Evolutionary conservation across 164 flowering plant genomes (phyloP), one percentile per base, ranked within the genome.

Genomic region (Aristolochia fimbriata): DNA sequence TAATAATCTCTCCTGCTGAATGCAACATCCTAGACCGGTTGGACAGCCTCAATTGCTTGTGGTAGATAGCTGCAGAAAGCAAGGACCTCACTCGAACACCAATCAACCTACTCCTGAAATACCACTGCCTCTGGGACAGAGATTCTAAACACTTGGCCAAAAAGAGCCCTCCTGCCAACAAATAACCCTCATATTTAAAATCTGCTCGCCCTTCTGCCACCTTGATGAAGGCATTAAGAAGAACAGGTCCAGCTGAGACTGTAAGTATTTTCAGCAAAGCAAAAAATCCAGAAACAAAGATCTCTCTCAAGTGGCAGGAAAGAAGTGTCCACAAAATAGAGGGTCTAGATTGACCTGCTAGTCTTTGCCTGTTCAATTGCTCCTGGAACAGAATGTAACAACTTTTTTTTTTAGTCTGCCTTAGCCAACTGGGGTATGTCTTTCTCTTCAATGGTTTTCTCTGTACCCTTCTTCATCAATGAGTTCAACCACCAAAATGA

Each of bases 401-500:
- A 2, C 75, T 66, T 60, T 75, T 47, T 15, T n/a, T 87, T 91
- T 56, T 61, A 76, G 65, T 81, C 88, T 25, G 5, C 74, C 59
- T 47, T 37, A 8, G 78, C 65, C 57, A 87, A 61, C 3, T 22
- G 20, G 4, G 95, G 91, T 46, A 87, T 61, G 33, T 85, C 83
- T 22, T 62, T 61, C 13, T 80, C 81, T 47, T 74, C 75, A 9
- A 85, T 77, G 1, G 73, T 60, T 62, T 79, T 81, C 68, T 62
- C 52, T 24, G 60, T 70, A 12, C 91, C 94, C 33, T 60, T 75
- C 61, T 71, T 74, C 79, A 87, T 62, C 60, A 87, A 33, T 2
- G 88, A 69, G 75, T 77, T 85, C 67, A 87, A 43, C 94, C 91
- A 87, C 88, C 82, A 78, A 69, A 87, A 87, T 17, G 84, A 53